These are phyloP conservation scores for Dactylonectria macrodidyma DNA, from an alignment of 2,329 filamentous ascomycete species.

Conservation along the genomic window DNA sequence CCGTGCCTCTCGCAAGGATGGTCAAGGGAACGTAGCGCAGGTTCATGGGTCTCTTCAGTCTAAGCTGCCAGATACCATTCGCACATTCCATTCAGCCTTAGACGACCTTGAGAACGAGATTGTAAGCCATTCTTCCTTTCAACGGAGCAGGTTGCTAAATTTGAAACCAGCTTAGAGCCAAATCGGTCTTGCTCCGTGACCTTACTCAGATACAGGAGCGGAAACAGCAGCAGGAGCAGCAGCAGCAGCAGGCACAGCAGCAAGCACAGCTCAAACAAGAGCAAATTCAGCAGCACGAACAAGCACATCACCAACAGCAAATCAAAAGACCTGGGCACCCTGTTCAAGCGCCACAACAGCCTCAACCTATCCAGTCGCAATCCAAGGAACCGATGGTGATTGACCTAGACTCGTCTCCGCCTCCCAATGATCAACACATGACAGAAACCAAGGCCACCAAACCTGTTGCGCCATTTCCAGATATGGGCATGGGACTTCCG, in stretches of 20 bases:
- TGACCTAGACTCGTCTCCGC: constrained; percentile 55
- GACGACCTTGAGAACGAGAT: constrained; percentile 72
- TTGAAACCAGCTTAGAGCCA: constrained; percentile 59
- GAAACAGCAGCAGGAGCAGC: constrained; percentile 40
- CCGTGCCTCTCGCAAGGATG: constrained; percentile 63
- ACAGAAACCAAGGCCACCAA: constrained; percentile 55
- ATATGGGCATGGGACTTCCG: constrained; percentile 67
- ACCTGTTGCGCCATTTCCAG: constrained; percentile 68
- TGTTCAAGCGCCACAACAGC: constrained; percentile 35
- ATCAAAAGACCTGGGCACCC: constrained; percentile 32
- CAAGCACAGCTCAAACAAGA: constrained; percentile 16
- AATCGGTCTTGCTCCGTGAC: constrained; percentile 69
- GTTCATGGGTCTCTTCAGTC: constrained; percentile 53
- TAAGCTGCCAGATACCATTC: constrained; percentile 64
- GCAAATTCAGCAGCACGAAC: constrained; percentile 49
- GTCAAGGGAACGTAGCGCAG: constrained; percentile 55
- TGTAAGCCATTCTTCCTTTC: constrained; percentile 55
- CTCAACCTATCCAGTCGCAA: constrained; percentile 53
- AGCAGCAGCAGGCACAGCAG: constrained; percentile 32
- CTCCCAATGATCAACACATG: constrained; percentile 50
- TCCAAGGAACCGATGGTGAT: constrained; percentile 55
- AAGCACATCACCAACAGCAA: constrained; percentile 49
- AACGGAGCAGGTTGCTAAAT: constrained; percentile 19
- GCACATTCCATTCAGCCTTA: constrained; percentile 66
- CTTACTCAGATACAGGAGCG: constrained; percentile 58